A percentile compares a stretch with the other conserved stretches of the same genome.
phyloP scores from a whole-genome alignment of 768 basidiomycete species.

The Lentinula sp. region DNA sequence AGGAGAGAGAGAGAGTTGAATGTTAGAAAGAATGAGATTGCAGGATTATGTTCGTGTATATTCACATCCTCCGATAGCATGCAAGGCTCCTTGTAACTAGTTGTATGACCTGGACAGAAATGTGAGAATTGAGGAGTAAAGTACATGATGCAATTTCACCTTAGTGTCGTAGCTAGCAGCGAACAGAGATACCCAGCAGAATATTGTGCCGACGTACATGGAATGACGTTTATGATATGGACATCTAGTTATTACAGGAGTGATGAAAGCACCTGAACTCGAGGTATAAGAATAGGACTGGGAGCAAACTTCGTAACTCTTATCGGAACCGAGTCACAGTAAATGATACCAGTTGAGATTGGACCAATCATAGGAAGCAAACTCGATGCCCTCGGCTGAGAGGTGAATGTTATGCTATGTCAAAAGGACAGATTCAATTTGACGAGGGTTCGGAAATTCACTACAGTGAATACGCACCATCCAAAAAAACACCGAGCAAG shows the following conservation, averaged over 20 bases:
- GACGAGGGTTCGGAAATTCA: neutral
- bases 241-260: constrained; percentile 17
- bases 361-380: constrained; percentile 24
- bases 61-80: constrained; percentile 21
- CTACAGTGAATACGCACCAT: constrained; percentile 9
- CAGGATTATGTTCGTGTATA: neutral
- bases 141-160: constrained; percentile 4
- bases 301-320: neutral
- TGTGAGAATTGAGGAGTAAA: neutral
- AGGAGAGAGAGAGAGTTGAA: neutral
- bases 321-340: constrained; percentile 25
- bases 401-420: constrained; percentile 11
- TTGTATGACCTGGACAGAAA: constrained; percentile 13
- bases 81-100: constrained; percentile 25
- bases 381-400: constrained; percentile 15
- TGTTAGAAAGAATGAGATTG: neutral
- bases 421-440: neutral
- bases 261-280: constrained; percentile 15
- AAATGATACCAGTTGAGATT: constrained; percentile 22
- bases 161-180: constrained; percentile 19
- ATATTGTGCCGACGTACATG: constrained; percentile 16
- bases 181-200: constrained; percentile 20
- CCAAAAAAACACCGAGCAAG: constrained; percentile 22
- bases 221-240: constrained; percentile 15
- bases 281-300: neutral